phyloP scores from a whole-genome alignment of 306 rosid genomes.

The Hippophae gyantsensis region DNA sequence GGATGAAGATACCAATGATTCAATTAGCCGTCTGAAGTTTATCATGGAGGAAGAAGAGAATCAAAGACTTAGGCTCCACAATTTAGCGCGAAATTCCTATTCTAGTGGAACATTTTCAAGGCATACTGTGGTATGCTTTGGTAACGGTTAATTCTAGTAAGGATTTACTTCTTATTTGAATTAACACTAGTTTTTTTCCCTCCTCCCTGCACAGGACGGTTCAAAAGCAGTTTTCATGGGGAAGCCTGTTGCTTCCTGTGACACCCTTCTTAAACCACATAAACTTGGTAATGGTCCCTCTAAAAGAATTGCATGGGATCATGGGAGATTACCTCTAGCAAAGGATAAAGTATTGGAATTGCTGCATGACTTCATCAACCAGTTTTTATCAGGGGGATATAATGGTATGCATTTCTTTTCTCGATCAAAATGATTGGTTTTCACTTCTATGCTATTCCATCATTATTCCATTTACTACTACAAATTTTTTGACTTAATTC shows the following conservation, averaged over 20 bases:
- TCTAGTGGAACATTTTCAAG: constrained; percentile 79
- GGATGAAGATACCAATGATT: constrained; percentile 35
- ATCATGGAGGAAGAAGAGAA: constrained; percentile 69
- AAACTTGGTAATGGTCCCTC: constrained; percentile 43
- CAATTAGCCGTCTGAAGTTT: constrained; percentile 60
- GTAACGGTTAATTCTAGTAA: constrained; percentile 7
- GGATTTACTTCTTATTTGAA: constrained; percentile 5
- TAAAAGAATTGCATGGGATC: constrained; percentile 89
- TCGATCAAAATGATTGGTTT: neutral
- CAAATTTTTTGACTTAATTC: constrained; percentile 17
- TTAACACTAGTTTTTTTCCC: constrained; percentile 17
- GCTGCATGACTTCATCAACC: constrained; percentile 70
- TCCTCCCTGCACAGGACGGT: constrained; percentile 57
- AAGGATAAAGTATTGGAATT: constrained; percentile 56
- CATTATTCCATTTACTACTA: constrained; percentile 18
- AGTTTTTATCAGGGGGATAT: constrained; percentile 74
- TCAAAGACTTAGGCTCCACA: constrained; percentile 37
- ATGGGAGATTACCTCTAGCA: constrained; percentile 55
- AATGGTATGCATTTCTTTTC: constrained; percentile 39
- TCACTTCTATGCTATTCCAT: constrained; percentile 1
- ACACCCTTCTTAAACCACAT: constrained; percentile 45
- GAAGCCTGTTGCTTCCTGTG: constrained; percentile 47
- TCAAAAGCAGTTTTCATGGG: constrained; percentile 80
- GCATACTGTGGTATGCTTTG: constrained; percentile 57
- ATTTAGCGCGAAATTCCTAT: constrained; percentile 56